A percentile compares a stretch with the other conserved stretches of the same genome.
These are phyloP conservation scores for Lathyrus oleraceus DNA, from an alignment of 306 rosid species.

Conservation along the genomic window DNA sequence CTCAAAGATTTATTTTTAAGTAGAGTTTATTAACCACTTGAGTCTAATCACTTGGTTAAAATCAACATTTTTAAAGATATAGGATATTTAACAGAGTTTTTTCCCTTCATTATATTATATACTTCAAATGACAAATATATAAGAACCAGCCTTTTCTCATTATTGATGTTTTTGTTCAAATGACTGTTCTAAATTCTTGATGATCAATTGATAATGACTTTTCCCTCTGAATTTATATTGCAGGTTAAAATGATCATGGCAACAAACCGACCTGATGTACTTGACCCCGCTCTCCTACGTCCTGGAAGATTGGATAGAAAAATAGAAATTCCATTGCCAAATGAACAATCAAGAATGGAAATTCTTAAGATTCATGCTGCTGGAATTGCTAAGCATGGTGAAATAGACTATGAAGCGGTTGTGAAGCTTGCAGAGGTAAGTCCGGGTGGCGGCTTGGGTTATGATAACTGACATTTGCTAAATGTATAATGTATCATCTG, in stretches of 20 bases:
- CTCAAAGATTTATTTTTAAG: no score
- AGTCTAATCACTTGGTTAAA: neutral
- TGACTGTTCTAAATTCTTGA: constrained; percentile 18
- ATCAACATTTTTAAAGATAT: neutral
- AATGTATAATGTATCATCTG: constrained; percentile 28
- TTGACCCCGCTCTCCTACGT: constrained; percentile 96
- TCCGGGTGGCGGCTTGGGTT: constrained; percentile 19
- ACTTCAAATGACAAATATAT: constrained; percentile 8
- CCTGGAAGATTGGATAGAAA: constrained; percentile 95
- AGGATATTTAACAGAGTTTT: neutral
- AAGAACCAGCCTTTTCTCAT: neutral
- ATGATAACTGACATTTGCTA: neutral
- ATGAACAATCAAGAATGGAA: constrained; percentile 94
- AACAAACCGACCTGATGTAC: constrained; percentile 89
- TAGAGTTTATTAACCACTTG: no score
- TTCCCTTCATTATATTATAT: neutral
- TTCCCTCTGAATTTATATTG: constrained; percentile 16
- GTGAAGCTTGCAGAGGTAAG: constrained; percentile 96
- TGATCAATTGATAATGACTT: constrained; percentile 18
- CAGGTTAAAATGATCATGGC: constrained; percentile 99
- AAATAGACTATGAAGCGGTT: constrained; percentile 96
- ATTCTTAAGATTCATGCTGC: constrained; percentile 98
- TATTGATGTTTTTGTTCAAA: constrained; percentile 5
- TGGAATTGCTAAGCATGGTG: constrained; percentile 96
- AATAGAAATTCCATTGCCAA: constrained; percentile 95